A percentile compares a stretch with the other conserved stretches of the same genome.
phyloP scores from a whole-genome alignment of 2,329 filamentous ascomycete genomes.

The Thelonectria olida region DNA sequence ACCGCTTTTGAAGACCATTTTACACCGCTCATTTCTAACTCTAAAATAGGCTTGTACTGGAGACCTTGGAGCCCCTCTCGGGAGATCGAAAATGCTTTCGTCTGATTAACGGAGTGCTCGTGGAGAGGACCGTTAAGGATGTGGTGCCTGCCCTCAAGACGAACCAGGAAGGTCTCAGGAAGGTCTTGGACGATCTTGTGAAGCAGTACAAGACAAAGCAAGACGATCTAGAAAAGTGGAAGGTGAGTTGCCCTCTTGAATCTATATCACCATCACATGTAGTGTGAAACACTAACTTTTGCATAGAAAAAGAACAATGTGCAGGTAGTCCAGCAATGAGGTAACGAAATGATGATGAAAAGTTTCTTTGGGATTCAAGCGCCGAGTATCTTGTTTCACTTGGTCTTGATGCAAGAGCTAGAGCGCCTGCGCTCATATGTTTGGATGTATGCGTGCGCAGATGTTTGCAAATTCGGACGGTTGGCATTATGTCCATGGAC shows the following conservation, averaged over 20 bases:
- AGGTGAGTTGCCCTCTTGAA: constrained; percentile 65
- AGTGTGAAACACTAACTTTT: constrained; percentile 21
- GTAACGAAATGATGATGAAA: constrained; percentile 29
- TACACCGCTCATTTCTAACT: constrained; percentile 36
- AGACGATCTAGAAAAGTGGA: constrained; percentile 97
- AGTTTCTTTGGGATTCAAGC: constrained; percentile 5
- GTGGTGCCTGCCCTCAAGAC: constrained; percentile 91
- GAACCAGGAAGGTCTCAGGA: constrained; percentile 92
- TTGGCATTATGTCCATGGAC: background rate
- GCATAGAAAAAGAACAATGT: constrained; percentile 87
- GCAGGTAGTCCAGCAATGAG: constrained; percentile 78
- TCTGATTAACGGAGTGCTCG: constrained; percentile 96
- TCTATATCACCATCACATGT: background rate
- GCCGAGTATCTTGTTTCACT: background rate
- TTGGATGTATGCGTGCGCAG: constrained; percentile 2
- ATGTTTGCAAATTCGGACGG: constrained; percentile 1
- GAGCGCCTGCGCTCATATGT: background rate
- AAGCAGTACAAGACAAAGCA: constrained; percentile 98
- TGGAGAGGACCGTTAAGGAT: constrained; percentile 93
- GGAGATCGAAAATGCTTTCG: constrained; percentile 96
- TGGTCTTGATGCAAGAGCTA: background rate
- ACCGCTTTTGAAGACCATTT: constrained; percentile 44
- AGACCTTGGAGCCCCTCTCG: constrained; percentile 85
- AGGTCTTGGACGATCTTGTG: constrained; percentile 91
- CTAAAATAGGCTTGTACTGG: constrained; percentile 81